Evolutionary conservation across 495 filamentous ascomycete genomes (phyloP).

Genomic region (Podospora pseudocomata): DNA sequence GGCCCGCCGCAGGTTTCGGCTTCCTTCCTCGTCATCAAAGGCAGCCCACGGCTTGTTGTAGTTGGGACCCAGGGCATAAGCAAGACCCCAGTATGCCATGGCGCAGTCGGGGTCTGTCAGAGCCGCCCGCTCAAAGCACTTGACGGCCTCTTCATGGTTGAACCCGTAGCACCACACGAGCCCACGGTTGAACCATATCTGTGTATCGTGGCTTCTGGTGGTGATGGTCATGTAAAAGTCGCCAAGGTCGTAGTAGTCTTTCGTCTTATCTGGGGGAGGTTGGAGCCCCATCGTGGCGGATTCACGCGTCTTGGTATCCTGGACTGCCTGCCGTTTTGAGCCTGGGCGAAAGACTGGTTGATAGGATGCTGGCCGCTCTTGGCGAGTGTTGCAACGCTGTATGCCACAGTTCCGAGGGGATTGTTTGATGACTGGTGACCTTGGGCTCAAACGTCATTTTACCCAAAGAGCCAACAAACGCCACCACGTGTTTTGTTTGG

Average conservation of each 20-base stretch:
- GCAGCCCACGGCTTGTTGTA: slow-evolving; percentile 71
- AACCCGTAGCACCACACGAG: slow-evolving; percentile 63
- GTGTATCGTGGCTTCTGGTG: slow-evolving; percentile 41
- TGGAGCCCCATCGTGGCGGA: not conserved
- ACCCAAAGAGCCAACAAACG: not conserved
- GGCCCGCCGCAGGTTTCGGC: slow-evolving; percentile 42
- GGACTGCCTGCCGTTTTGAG: not conserved
- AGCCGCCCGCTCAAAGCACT: slow-evolving; percentile 59
- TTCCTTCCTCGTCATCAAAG: slow-evolving; percentile 59
- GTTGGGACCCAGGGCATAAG: slow-evolving; percentile 63
- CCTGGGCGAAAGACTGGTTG: slow-evolving; percentile 3
- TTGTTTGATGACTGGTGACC: not conserved
- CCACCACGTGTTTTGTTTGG: not conserved
- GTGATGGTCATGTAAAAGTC: slow-evolving; percentile 45
- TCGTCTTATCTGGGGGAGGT: not conserved
- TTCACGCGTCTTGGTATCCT: not conserved
- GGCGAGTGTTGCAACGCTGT: slow-evolving; percentile 1
- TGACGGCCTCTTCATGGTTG: slow-evolving; percentile 60
- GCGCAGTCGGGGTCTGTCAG: slow-evolving; percentile 50
- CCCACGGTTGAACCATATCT: slow-evolving; percentile 60
- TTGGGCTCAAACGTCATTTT: not conserved
- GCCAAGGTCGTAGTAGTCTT: slow-evolving; percentile 57
- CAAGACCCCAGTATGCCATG: slow-evolving; percentile 66
- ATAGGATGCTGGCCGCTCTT: not conserved
- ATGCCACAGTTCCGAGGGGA: not conserved